Base-by-base conservation (phyloP, 306 rosid genomes). In the Chamaecrista fasciculata region DNA sequence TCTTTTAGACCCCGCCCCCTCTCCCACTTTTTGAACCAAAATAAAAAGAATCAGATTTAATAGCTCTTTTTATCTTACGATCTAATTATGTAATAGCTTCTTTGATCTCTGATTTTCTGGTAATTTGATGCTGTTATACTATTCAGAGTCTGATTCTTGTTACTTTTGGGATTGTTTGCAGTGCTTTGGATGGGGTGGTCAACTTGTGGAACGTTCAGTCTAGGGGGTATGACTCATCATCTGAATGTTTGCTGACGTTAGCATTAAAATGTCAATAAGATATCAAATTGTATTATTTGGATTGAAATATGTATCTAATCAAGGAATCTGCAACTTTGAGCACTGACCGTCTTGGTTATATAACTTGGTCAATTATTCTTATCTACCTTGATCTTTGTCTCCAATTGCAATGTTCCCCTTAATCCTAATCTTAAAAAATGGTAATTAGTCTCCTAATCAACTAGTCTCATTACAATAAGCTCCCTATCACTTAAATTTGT, bases 141-240 rank as follows among this genome's bases (percentile, higher is more conserved):
- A 28, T 58, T 50, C 36, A 8, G 20, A 67, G 56, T 58, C 80
- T 83, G 73, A 79, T 67, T 50, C 26, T 46, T 68, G 68, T 25
- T 60, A 55, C 24, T 58, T 60, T 79, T 86, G 65, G 72, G 67
- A 74, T 75, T 82, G 65, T 62, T 72, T 88, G 79, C 95, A 94
- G 99, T 81, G 92, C 99, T 53, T 82, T 94, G 89, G 99, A 94
- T 84, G 97, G 96, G 78, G 43, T 82, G 42, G 87, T 94, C 82
- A 87, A 87, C 81, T 74, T 94, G 49, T 94, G 99, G 99, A 89
- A 89, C 85, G 81, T 91, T 80, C 99, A 82, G 28, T 65, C 96
- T 46, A 82, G 51, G 79, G 99, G 99, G 96, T 94, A 89, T 71
- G 83, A 53, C 58, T 42, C 63, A 57, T 18, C 26, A 42, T 77